Evolutionary conservation across 257 asterid species (phyloP), one percentile per base, ranked within the genome.

Genomic region (Solanum dulcamara): DNA sequence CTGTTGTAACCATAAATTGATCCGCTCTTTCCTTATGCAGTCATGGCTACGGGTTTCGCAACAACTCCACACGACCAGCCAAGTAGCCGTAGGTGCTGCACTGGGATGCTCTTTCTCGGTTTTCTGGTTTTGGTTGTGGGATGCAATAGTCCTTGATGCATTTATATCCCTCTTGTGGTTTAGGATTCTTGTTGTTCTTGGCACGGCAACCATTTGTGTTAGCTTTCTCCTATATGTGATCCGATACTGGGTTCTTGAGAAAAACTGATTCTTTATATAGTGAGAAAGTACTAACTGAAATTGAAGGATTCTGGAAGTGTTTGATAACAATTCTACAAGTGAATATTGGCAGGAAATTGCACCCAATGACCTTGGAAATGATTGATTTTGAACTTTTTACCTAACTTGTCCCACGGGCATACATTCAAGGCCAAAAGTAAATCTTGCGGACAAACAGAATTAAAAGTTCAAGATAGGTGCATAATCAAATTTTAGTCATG

Each of bases 1-100:
- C 37, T 74, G 1, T 13, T 74, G 81, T 74, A 42, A 14, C 37
- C 57, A 75, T 42, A 24, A 8, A 75, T 44, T 24, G 37, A 75
- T 75, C 35, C 26, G 37, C 59, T 44, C 55, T 15, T 75, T 75
- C 26, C 28, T 32, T 81, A 66, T 89, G 91, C 94, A 96, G 99
- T 88, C 97, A 26, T 96, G 99, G 99, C 97, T 96, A 60, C 92
- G 99, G 83, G 90, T 94, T 85, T 91, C 95, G 4, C 98, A 94
- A 81, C 88, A 86, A 24, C 91, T 93, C 81, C 98, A 94, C 77
- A 93, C 98, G 2, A 79, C 85, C 86, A 90, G 92, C 88, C 99
- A 94, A 89, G 97, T 96, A 22, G 64, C 84, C 1, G 98, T 93
- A 46, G 99, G 98, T 88, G 94, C 96, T 24, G 42, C 86, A 18